These are phyloP conservation scores for Fomitopsis pinicola DNA, from an alignment of 1,284 basidiomycete genomes.

Conservation along the genomic window DNA sequence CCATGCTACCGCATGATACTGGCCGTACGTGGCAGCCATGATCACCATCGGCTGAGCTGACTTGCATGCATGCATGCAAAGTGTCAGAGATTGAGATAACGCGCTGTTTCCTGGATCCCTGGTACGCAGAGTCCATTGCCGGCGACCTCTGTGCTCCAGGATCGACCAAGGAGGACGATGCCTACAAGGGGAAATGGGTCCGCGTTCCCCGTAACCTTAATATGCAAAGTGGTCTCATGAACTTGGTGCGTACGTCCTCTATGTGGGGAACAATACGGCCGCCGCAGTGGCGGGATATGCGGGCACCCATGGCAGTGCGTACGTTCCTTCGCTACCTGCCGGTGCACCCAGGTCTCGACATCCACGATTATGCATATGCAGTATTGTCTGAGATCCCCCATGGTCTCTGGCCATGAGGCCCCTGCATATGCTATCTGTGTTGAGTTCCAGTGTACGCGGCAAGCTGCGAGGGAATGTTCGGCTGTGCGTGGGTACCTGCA, in stretches of 20 bases:
- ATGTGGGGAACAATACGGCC: neutral
- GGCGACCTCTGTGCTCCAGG: conserved; percentile 61
- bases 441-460: too few relatives aligned
- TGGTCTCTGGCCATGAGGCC: too few relatives aligned
- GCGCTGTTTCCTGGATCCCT: conserved; percentile 67
- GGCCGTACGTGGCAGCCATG: conserved; percentile 53
- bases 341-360: too few relatives aligned
- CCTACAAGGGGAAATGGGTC: conserved; percentile 85
- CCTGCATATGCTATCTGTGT: too few relatives aligned
- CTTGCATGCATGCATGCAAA: conserved; percentile 21
- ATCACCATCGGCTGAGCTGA: neutral
- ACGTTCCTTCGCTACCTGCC: too few relatives aligned
- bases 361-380: too few relatives aligned
- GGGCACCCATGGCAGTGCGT: too few relatives aligned
- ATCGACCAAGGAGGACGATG: conserved; percentile 69
- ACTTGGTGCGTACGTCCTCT: conserved; percentile 9
- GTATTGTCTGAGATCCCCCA: too few relatives aligned
- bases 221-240: conserved; percentile 37
- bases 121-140: conserved; percentile 30
- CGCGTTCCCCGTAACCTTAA: conserved; percentile 78
- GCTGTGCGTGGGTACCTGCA: neutral
- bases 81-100: conserved; percentile 79
- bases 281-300: neutral
- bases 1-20: conserved; percentile 76
- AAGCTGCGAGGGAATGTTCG: too few relatives aligned